Evolutionary conservation across 73 alveolate species (phyloP), one percentile per base, ranked within the genome.

Genomic region (Paramecium sexaurelia): DNA sequence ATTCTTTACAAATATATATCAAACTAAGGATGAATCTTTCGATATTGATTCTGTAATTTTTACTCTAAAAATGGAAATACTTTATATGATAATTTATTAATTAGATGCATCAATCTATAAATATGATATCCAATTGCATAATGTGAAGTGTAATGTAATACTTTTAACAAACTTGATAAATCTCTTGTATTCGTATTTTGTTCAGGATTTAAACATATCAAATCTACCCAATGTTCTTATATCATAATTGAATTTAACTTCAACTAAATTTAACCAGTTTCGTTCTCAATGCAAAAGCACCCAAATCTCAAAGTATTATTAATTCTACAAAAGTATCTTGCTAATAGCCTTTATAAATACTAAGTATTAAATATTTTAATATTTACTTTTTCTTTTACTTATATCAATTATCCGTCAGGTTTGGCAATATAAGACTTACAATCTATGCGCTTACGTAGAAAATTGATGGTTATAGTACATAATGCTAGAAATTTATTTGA

Each of bases 361-460:
- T 73, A n/a, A n/a, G 13, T 1, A 29, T 8, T 17, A 4, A 9
- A 35, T 13, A 73, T 13, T n/a, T n/a, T 13, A 73, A 43, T 43
- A 10, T 5, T 35, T 73, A 73, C 87, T 73, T 73, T 73, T n/a
- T 73, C 87, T 73, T 37, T 73, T 2, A 73, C 87, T 73, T 32
- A 13, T 33, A 73, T 73, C 9, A 73, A n/a, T 33, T 32, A 10
- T 0, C 87, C 87, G 35, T 73, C 87, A 35, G 87, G 87, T 33
- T 32, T 35, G 3, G 87, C 87, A 4, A 73, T 35, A 11, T 15
- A 37, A 9, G 87, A 35, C 35, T 73, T 73, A 11, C 57, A 32
- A 3, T 73, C 55, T 0, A 73, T 37, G 4, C 87, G 39, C 57
- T 73, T 73, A 5, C 36, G 7, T 37, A 35, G 1, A 10, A 73